Conservation (phyloP, 2,329 filamentous ascomycete species). For the Aotearoamyces nothofagi region DNA sequence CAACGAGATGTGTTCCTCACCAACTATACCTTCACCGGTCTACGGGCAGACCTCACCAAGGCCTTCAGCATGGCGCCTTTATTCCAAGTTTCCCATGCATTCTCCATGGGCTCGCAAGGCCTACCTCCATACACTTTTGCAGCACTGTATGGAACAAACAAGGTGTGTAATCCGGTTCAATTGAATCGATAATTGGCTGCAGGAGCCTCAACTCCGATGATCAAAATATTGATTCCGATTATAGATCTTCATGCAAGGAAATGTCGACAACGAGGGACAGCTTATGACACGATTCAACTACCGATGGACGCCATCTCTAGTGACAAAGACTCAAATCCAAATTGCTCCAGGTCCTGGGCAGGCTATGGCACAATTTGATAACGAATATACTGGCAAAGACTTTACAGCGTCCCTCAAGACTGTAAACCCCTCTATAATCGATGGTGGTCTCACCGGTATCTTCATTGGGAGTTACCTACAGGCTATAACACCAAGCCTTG, state of each 20-base stretch:
- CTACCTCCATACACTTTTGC: conserved; percentile 92
- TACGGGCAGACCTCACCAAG: conserved; percentile 94
- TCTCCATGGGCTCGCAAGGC: conserved; percentile 80
- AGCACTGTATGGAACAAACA: conserved; percentile 82
- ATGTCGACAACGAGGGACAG: conserved; percentile 81
- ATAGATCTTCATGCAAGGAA: conserved; percentile 90
- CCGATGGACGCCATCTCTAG: conserved; percentile 65
- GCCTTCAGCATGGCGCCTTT: conserved; percentile 84
- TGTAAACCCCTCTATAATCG: conserved; percentile 86
- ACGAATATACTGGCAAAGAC: conserved; percentile 86
- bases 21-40: conserved; percentile 92
- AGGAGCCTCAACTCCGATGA: no score
- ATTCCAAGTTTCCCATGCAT: conserved; percentile 95
- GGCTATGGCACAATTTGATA: conserved; percentile 85
- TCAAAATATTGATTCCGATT: conserved; percentile 48
- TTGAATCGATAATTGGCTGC: no score
- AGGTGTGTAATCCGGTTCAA: conserved; percentile 44
- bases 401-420: conserved; percentile 89
- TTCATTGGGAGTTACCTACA: conserved; percentile 94
- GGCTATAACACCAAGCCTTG: conserved; percentile 72
- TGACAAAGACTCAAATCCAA: conserved; percentile 80
- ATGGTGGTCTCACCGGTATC: conserved; percentile 87
- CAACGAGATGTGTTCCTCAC: conserved; percentile 92
- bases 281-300: conserved; percentile 87
- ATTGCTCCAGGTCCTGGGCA: conserved; percentile 63